Percentiles rank a stretch among this genome's conserved stretches.
Evolutionary conservation across 2,329 filamentous ascomycete genomes (phyloP).

Genomic region (Xylaria sp.): DNA sequence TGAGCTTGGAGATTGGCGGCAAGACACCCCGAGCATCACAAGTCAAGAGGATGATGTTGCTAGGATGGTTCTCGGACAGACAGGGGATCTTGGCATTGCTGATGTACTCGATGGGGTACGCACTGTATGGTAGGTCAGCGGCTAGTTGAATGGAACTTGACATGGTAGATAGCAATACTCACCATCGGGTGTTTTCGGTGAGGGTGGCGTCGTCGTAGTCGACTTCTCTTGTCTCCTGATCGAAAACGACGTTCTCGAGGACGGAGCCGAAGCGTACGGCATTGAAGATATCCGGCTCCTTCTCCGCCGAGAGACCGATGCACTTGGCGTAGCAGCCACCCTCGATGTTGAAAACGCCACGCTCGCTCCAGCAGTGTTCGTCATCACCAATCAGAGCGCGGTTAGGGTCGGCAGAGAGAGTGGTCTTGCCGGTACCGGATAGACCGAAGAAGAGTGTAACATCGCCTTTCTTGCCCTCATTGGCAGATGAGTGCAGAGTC

Average conservation of each 20-base stretch:
- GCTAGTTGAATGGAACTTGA: slow-evolving; percentile 31
- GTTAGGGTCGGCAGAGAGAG: slow-evolving; percentile 95
- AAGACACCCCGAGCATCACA: slow-evolving; percentile 98
- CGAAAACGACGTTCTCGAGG: slow-evolving; percentile 98
- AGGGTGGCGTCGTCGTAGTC: slow-evolving; percentile 96
- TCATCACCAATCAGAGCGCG: slow-evolving; percentile 96
- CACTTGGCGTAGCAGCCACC: slow-evolving; percentile 99
- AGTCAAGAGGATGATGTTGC: slow-evolving; percentile 97
- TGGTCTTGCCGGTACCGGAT: slow-evolving; percentile 98
- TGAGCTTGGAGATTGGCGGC: slow-evolving; percentile 96
- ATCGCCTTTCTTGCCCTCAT: slow-evolving; percentile 93
- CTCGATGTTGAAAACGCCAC: slow-evolving; percentile 99
- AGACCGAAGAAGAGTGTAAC: slow-evolving; percentile 99
- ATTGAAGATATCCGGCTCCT: slow-evolving; percentile 97
- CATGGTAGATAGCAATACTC: slow-evolving; percentile 35
- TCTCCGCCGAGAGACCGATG: slow-evolving; percentile 96
- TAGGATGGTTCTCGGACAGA: slow-evolving; percentile 84
- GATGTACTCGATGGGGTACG: slow-evolving; percentile 99
- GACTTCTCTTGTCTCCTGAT: slow-evolving; percentile 86
- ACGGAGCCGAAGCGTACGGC: slow-evolving; percentile 98
- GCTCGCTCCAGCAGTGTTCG: slow-evolving; percentile 99
- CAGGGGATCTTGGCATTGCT: slow-evolving; percentile 99
- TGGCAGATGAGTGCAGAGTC: slow-evolving; percentile 97
- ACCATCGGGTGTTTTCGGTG: slow-evolving; percentile 96
- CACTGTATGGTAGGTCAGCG: slow-evolving; percentile 54